Evolutionary conservation across 495 filamentous ascomycete species (phyloP), one percentile per base, ranked within the genome.

Genomic region (Usnea hakonensis): DNA sequence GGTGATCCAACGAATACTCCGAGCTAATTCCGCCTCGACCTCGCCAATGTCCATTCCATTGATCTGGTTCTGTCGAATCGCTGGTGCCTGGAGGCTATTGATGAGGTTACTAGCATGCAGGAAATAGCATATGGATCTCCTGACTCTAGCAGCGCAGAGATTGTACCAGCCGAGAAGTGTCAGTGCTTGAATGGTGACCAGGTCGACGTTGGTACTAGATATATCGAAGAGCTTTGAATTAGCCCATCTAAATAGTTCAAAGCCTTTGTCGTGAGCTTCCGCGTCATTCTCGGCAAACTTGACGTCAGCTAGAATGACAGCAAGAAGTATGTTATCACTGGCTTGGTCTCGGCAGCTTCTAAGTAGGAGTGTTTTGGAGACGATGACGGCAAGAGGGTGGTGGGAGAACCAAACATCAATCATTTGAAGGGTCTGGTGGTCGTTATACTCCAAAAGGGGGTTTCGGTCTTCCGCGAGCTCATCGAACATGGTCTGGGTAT

Each of bases 331-430:
- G 10, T 64, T 54, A 61, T 72, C 68, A 35, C 66, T 67, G 38
- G 64, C 71, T 37, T 61, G 59, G 58, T 62, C 58, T 14, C 67
- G 62, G 23, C 62, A 70, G 57, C 64, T 66, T 17, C 65, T 67
- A 19, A 72, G 56, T 13, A 72, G 50, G 26, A 72, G 58, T 26
- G 70, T 72, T 56, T 72, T 72, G 38, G 70, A 71, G 33, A 72
- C 28, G 30, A 72, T 69, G 55, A 66, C 60, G 13, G 70, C 58
- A 13, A 72, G 65, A 23, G 70, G 70, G 57, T 72, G 70, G 50
- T 62, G 58, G 2, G 67, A 67, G 38, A 72, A 72, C 70, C 70
- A 72, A 17, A 72, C 58, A 13, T 72, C 70, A 26, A 72, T 60
- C 64, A 72, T 60, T 44, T 72, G 70, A n/a, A 59, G 44, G 26